Conservation (phyloP, 192 early-diverging fungal species). For the Dissophora globulifera region DNA sequence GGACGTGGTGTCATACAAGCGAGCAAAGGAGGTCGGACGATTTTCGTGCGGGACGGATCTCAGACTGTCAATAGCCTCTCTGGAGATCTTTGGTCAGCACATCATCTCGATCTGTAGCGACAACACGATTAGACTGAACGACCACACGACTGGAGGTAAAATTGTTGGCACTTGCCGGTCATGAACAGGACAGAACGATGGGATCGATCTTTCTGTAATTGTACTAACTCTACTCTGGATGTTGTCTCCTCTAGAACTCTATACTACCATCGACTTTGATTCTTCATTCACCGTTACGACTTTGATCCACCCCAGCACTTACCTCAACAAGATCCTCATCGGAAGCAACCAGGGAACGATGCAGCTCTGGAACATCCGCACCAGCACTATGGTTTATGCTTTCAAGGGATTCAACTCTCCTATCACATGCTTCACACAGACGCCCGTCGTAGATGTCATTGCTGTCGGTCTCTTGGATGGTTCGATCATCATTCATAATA, state of each 20-base stretch:
- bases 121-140: constrained; percentile 83
- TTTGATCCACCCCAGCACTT: constrained; percentile 94
- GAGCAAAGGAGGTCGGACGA: constrained; percentile 71
- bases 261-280: constrained; percentile 81
- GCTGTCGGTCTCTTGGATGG: constrained; percentile 94
- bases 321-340: constrained; percentile 96
- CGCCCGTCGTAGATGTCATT: constrained; percentile 93
- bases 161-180: background rate
- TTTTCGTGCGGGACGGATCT: constrained; percentile 29
- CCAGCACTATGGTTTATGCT: constrained; percentile 82
- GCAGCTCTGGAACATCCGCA: constrained; percentile 95
- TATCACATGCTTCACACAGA: constrained; percentile 83
- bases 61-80: constrained; percentile 53
- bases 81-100: constrained; percentile 81
- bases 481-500: constrained; percentile 84
- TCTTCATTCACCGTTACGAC: constrained; percentile 75
- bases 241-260: no score
- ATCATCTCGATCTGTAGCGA: constrained; percentile 83
- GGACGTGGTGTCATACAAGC: constrained; percentile 68
- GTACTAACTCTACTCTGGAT: no score
- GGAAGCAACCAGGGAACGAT: constrained; percentile 86
- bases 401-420: constrained; percentile 80
- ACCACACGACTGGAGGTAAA: constrained; percentile 74
- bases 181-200: no score
- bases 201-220: no score